Conservation (phyloP, 441 rosid genomes). For the Bruguiera hainesii region DNA sequence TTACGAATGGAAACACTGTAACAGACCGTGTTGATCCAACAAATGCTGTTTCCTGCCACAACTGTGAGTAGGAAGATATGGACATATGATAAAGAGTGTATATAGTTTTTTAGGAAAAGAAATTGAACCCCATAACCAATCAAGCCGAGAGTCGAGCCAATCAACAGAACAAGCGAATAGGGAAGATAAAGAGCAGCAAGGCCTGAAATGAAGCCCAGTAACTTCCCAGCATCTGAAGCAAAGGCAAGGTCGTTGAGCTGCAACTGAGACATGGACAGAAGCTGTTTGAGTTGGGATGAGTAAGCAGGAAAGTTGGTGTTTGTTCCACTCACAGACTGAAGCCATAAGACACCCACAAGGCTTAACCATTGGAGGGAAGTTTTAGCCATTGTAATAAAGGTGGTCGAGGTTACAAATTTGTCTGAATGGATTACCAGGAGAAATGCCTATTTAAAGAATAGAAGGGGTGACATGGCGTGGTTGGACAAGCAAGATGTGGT, state of each 20-base stretch:
- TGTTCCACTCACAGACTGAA: conserved; percentile 72
- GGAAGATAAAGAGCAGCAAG: conserved; percentile 70
- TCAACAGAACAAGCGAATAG: conserved; percentile 62
- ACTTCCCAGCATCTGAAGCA: conserved; percentile 87
- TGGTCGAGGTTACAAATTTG: not conserved
- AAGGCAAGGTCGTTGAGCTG: conserved; percentile 81
- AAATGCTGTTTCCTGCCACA: conserved; percentile 51
- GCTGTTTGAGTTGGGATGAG: conserved; percentile 70
- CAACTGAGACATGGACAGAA: conserved; percentile 71
- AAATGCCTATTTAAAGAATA: no score
- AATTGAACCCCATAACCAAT: conserved; percentile 75
- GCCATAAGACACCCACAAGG: conserved; percentile 72
- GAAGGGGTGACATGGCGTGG: conserved; percentile 5
- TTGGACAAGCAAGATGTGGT: conserved; percentile 13
- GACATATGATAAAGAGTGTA: conserved; percentile 44
- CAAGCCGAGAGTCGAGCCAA: conserved; percentile 60
- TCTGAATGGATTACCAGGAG: not conserved
- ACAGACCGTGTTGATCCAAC: conserved; percentile 81
- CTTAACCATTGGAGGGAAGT: conserved; percentile 59
- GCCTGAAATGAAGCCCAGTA: conserved; percentile 76
- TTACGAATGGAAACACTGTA: conserved; percentile 50
- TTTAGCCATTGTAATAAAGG: conserved; percentile 25
- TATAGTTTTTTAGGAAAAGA: conserved; percentile 44
- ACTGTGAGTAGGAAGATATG: conserved; percentile 55
- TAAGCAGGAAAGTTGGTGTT: conserved; percentile 84